Conservation (phyloP, 306 rosid species). For the Cucurbita argyrosperma region DNA sequence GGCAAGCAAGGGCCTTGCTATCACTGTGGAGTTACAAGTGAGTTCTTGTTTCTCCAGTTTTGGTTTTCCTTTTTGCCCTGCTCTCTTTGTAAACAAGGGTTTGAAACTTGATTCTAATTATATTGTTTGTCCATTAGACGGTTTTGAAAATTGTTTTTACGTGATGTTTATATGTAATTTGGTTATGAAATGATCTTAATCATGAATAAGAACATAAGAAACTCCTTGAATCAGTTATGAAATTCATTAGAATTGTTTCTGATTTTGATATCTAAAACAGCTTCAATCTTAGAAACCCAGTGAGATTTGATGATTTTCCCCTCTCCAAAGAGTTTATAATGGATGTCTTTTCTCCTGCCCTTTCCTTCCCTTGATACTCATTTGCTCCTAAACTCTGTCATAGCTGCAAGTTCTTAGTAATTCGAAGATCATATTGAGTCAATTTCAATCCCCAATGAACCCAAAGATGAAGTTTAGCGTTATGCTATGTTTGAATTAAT, state of each 20-base stretch:
- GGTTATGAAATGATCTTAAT: not conserved
- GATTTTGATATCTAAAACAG: not conserved
- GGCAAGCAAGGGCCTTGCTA: constrained; percentile 99
- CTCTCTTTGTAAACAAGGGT: not conserved
- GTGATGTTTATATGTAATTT: not conserved
- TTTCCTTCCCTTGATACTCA: not conserved
- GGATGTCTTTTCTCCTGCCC: too few relatives aligned
- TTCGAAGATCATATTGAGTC: not conserved
- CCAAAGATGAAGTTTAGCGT: not conserved
- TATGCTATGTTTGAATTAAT: not conserved
- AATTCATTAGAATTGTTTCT: not conserved
- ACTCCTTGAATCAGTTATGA: not conserved
- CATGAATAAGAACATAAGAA: not conserved
- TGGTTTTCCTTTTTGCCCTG: constrained; percentile 1
- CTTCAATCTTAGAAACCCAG: not conserved
- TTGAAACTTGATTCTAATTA: not conserved
- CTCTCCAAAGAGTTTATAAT: not conserved
- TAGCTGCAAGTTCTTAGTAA: not conserved
- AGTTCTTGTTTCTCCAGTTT: constrained; percentile 85
- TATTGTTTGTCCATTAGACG: not conserved
- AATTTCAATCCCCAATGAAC: not conserved
- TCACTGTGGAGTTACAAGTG: constrained; percentile 99
- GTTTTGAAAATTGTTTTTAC: not conserved
- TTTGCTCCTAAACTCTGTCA: not conserved
- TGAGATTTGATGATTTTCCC: not conserved